Percentiles rank a stretch among this genome's conserved stretches.
These are phyloP conservation scores for Wickerhamiella azymoides DNA, from an alignment of 805 yeast genomes.

Conservation along the genomic window DNA sequence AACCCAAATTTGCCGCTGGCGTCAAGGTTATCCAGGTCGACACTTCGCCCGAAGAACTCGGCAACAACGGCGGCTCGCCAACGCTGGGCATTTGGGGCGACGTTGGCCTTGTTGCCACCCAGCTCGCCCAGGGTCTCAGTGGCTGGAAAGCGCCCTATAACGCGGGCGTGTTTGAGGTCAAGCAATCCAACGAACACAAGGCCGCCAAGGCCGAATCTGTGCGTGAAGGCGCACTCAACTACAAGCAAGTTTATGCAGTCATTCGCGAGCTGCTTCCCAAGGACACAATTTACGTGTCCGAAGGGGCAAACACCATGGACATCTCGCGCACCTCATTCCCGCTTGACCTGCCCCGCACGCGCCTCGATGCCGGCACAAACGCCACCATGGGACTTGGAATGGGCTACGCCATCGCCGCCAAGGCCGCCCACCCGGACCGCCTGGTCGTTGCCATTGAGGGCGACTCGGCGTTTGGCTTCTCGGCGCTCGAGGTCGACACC, in stretches of 20 bases:
- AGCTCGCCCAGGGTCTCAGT: conserved; percentile 24
- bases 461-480: conserved; percentile 67
- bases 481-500: conserved; percentile 62
- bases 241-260: conserved; percentile 40
- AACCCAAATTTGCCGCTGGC: conserved; percentile 35
- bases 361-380: conserved; percentile 62
- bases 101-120: conserved; percentile 29
- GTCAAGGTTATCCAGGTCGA: conserved; percentile 48
- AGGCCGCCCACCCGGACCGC: conserved; percentile 31
- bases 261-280: conserved; percentile 30
- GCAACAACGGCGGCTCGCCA: conserved; percentile 30
- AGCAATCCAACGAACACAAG: conserved; percentile 23
- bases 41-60: conserved; percentile 38
- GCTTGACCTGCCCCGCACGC: conserved; percentile 35
- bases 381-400: conserved; percentile 70
- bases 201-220: conserved; percentile 27
- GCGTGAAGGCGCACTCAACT: conserved; percentile 27
- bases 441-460: conserved; percentile 51
- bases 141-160: conserved; percentile 29
- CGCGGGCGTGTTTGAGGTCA: conserved; percentile 16
- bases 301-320: conserved; percentile 75
- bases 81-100: conserved; percentile 44
- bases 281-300: conserved; percentile 34
- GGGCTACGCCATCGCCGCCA: conserved; percentile 56
- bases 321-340: conserved; percentile 50